Conservation (phyloP, 768 basidiomycete genomes). For the Pilatotrama ljubarskyi region DNA sequence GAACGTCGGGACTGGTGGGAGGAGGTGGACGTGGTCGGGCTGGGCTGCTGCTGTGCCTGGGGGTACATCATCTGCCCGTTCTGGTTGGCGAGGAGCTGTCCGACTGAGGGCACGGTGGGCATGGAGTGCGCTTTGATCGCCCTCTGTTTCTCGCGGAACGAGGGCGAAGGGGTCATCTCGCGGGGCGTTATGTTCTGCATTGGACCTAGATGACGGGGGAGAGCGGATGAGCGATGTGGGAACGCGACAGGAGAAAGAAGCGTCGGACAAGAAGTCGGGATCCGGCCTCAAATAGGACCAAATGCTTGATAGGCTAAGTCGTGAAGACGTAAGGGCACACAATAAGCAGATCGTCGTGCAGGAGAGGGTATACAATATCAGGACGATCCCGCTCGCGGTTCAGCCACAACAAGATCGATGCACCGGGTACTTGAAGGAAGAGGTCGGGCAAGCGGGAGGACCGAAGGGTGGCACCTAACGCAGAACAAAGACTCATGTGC, state of each 20-base stretch:
- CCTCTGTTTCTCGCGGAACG: conserved; percentile 47
- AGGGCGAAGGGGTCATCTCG: conserved; percentile 45
- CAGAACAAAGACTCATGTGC: conserved; percentile 12
- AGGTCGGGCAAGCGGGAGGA: conserved; percentile 8
- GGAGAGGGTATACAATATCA: conserved; percentile 8
- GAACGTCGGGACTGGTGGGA: conserved; percentile 38
- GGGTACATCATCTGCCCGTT: conserved; percentile 37
- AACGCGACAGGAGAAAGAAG: conserved; percentile 19
- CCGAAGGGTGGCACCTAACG: not conserved
- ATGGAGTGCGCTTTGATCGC: conserved; percentile 60
- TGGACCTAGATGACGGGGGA: conserved; percentile 24
- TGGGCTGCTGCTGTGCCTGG: conserved; percentile 37
- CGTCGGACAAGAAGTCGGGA: conserved; percentile 19
- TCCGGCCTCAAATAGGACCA: conserved; percentile 20
- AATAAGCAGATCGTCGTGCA: conserved; percentile 17
- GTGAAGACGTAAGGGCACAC: conserved; percentile 21
- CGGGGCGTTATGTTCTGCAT: conserved; percentile 39
- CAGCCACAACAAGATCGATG: conserved; percentile 14
- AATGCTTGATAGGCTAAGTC: conserved; percentile 20
- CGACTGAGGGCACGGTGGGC: conserved; percentile 58
- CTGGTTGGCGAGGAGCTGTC: conserved; percentile 49
- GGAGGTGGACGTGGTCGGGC: conserved; percentile 35
- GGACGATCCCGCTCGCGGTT: conserved; percentile 10
- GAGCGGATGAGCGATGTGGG: conserved; percentile 23
- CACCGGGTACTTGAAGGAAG: conserved; percentile 5